Base-by-base conservation (phyloP, 2,329 filamentous ascomycete genomes). In the Colletotrichum paranaense region DNA sequence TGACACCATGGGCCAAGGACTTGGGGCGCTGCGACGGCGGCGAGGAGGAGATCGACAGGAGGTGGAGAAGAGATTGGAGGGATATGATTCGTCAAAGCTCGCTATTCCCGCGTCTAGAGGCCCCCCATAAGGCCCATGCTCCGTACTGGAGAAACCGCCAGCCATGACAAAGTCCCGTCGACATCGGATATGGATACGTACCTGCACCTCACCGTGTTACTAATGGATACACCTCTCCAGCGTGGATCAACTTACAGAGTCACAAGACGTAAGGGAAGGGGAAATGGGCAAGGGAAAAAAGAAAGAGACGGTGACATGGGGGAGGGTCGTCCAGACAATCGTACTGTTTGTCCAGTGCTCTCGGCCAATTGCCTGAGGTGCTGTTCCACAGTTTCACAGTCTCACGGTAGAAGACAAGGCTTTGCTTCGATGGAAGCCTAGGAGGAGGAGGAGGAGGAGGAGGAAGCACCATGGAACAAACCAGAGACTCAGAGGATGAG, bases 1-100 rank as follows among this genome's bases (percentile, higher is more conserved):
- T 69, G 66, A 73, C 59, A 69, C 59, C 66, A 64, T 58, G 24
- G 38, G 53, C 53, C 58, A 68, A 65, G 67, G 59, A 49, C 42
- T 38, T 32, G 67, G 60, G 42, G 42, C 42, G 42, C 42, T 49
- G 46, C 22, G 28, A 55, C 52, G 64, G 62, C 62, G 74, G 62
- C 64, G 69, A 58, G 62, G 64, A 68, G 74, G 57, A 26, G 70
- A 75, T 74, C 68, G 65, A 69, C 73, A 74, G 63, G 66, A 73
- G 69, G 74, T 64, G 65, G 69, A 71, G 55, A 60, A 52, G 42
- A 30, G 12, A 4, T 12, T 14, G 28, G 19, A 14, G 19, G 16
- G 9, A 14, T 12, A 1, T 63, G 28, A 63, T 63, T 63, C 46
- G 62, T 14, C n/a, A 9, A 49, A 26, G n/a, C 42, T 63, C 9